Base-by-base conservation (phyloP, 1,284 basidiomycete species). In the Moesziomyces aphidis region DNA sequence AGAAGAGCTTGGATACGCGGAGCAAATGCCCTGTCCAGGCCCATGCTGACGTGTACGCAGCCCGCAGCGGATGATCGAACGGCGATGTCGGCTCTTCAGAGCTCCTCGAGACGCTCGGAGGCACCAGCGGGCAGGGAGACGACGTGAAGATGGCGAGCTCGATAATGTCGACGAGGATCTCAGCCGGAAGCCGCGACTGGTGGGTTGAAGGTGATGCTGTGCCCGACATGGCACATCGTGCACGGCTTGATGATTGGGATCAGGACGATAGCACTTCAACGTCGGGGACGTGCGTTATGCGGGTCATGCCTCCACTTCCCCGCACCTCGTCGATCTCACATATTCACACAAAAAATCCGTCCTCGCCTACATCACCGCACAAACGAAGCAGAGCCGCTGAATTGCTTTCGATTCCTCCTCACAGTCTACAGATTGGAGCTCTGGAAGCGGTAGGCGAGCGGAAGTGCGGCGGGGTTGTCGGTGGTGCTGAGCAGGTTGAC, bases 391-490 rank as follows among this genome's bases (percentile, higher is more conserved):
- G 39, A 49, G n/a, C 21, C 36, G 19, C 52, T 45, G 26, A 26
- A 31, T 11, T 9, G 15, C 19, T 42, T 17, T 19, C 5, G 17
- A 42, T 19, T 19, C 7, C 5, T 19, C 17, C 17, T 19, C 17
- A 17, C 17, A 4, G 39, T 22, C 48, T 69, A 77, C 50, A 67
- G 59, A 23, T 76, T 65, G 23, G 69, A 60, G 52, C 73, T 78
- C 64, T 83, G 81, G 34, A 84, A 71, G 15, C 80, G 71, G 49
- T 83, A 80, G 34, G 80, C 74, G 22, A 84, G 60, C 9, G 82
- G 82, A 52, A 81, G 51, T 5, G 82, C 83, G 2, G 83, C 80
- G 7, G 83, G 83, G 46, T 83, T 84, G 48, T 84, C 83, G 28
- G 83, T 83, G 9, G 81, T 84, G 31, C 82, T 78, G 39, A 82